These are phyloP conservation scores for Gossypium herbaceum DNA, from an alignment of 345 rosid genomes.

Conservation along the genomic window DNA sequence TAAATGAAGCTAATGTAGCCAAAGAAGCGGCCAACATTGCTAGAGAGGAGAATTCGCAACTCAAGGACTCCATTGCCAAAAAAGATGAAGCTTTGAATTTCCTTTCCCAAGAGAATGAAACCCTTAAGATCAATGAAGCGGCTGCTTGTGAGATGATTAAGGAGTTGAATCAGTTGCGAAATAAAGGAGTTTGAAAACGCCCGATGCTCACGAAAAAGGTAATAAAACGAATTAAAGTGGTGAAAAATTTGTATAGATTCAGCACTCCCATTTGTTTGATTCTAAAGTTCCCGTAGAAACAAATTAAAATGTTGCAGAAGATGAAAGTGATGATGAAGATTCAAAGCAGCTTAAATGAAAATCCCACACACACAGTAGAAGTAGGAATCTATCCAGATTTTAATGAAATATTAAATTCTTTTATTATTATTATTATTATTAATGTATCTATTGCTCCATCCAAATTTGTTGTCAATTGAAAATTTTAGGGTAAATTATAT, in stretches of 20 bases:
- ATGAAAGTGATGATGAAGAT: constrained; percentile 23
- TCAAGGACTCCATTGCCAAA: constrained; percentile 52
- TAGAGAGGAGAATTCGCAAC: constrained; percentile 61
- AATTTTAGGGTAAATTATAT: too few species aligned
- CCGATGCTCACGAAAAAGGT: constrained; percentile 1
- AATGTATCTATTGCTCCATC: too few species aligned
- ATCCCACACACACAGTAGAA: neutral
- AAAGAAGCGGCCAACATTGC: constrained; percentile 85
- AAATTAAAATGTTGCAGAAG: constrained; percentile 27
- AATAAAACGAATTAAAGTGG: constrained; percentile 31
- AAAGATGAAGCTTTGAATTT: constrained; percentile 64
- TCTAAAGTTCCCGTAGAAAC: constrained; percentile 39
- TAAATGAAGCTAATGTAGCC: constrained; percentile 84
- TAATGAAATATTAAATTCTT: neutral
- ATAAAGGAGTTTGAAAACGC: constrained; percentile 17
- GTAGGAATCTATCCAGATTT: neutral
- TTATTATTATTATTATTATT: neutral
- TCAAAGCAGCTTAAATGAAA: constrained; percentile 7
- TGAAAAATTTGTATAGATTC: constrained; percentile 24
- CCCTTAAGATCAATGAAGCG: constrained; percentile 55
- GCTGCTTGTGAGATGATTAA: constrained; percentile 52
- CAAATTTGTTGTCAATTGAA: too few species aligned
- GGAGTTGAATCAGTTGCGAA: constrained; percentile 53
- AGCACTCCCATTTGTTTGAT: constrained; percentile 46
- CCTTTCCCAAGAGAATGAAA: constrained; percentile 57